A percentile compares a stretch with the other conserved stretches of the same genome.
These are phyloP conservation scores for Rheum nobile DNA, from an alignment of 148 eudicot genomes.

Conservation along the genomic window DNA sequence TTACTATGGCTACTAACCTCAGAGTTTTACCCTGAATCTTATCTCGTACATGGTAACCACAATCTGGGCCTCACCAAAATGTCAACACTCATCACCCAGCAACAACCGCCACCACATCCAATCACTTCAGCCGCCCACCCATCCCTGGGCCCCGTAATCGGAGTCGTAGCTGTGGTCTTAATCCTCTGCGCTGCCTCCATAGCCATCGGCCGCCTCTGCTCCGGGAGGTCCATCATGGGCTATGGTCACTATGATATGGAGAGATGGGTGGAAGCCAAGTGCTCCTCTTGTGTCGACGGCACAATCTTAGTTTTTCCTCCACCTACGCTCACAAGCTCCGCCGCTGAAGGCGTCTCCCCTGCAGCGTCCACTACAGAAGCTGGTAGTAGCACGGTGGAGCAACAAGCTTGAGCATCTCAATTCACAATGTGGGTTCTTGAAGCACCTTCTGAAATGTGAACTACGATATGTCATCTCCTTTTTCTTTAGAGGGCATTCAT, in stretches of 20 bases:
- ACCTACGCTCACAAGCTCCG: not conserved
- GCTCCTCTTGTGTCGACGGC: constrained; percentile 26
- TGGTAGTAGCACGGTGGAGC: not conserved
- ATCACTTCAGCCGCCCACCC: not conserved
- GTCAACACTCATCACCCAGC: not conserved
- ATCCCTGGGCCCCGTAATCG: constrained; percentile 39
- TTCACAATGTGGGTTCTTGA: constrained; percentile 5
- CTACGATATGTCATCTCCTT: not conserved
- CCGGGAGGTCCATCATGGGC: constrained; percentile 29
- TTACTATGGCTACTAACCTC: not conserved
- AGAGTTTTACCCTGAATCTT: not conserved
- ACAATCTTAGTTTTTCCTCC: not conserved
- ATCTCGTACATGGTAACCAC: not conserved
- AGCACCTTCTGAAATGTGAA: not conserved
- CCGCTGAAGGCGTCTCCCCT: not conserved
- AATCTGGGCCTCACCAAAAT: not conserved
- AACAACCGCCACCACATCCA: not conserved
- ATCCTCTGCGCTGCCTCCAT: constrained; percentile 20
- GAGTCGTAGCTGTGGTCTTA: constrained; percentile 28
- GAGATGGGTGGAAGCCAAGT: constrained; percentile 21
- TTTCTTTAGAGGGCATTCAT: not conserved
- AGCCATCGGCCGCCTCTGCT: constrained; percentile 37
- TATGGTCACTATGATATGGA: constrained; percentile 30
- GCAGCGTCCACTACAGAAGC: not conserved
- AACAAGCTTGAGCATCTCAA: not conserved